Evolutionary conservation across 2,329 filamentous ascomycete species (phyloP), one percentile per base, ranked within the genome.

Genomic region (Ophiocordyceps unilateralis): DNA sequence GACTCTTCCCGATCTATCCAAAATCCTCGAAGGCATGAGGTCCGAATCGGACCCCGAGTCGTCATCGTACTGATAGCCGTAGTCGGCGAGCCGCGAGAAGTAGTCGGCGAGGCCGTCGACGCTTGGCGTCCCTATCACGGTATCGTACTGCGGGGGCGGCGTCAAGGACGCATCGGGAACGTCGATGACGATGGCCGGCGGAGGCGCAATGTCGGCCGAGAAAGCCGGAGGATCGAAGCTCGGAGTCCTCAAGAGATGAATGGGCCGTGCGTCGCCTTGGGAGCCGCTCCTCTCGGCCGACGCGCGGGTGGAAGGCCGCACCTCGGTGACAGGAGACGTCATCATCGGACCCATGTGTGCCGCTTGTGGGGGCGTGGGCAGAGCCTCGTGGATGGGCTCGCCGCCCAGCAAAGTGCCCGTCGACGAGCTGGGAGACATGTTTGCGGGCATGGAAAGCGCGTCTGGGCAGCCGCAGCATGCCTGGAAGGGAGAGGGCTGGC

Each of bases 161-260:
- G 86, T 93, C 49, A 83, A 68, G 12, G 15, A 83, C 59, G 1
- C 56, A 3, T 51, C 52, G 1, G 52, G 42, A 15, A 45, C 44
- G 19, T 51, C 45, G n/a, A 47, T 45, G 17, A 54, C 44, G 24
- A 55, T 52, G 36, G 52, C 57, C 3, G 61, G 57, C 7, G 62
- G 62, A 8, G 61, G 60, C 17, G 57, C 54, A 0, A 64, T 55
- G 43, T 93, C 82, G 5, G 85, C 85, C 47, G 91, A 81, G 54
- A 93, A 94, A 0, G 84, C 76, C 0, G 88, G 87, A 2, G 88
- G 88, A 46, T 87, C 87, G 63, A 87, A 93, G 0, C 85, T 93
- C 0, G 88, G 88, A 6, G 77, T 73, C 21, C 88, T 78, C 26
- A 93, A 63, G 2, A 94, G 70, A 58, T 94, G 88, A 42, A 94